A percentile compares a stretch with the other conserved stretches of the same genome.
phyloP scores from a whole-genome alignment of 805 yeast species.

The Henningerozyma blattae region DNA sequence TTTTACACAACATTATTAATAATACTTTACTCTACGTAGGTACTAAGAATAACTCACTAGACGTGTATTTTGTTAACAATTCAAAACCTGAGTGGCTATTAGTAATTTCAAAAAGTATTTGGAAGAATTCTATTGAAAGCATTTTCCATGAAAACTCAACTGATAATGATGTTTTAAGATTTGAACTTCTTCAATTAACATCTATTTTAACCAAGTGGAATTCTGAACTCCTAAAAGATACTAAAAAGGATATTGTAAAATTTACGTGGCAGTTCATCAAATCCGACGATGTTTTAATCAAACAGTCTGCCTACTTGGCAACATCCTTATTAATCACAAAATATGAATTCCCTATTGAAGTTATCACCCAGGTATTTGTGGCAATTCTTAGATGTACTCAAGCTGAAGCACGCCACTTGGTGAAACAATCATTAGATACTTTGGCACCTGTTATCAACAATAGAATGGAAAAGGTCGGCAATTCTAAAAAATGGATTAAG shows the following conservation, averaged over 20 bases:
- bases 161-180: conserved; percentile 57
- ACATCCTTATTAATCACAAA: conserved; percentile 78
- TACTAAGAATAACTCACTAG: conserved; percentile 34
- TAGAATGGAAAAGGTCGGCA: conserved; percentile 43
- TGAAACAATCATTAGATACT: conserved; percentile 75
- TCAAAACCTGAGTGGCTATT: conserved; percentile 50
- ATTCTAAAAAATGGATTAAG: conserved; percentile 61
- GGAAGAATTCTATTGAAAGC: conserved; percentile 52
- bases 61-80: conserved; percentile 27
- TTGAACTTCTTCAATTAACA: conserved; percentile 72
- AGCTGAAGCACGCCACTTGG: conserved; percentile 70
- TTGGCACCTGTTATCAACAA: conserved; percentile 78
- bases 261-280: conserved; percentile 92
- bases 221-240: conserved; percentile 43
- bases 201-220: conserved; percentile 63
- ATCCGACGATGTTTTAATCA: conserved; percentile 76
- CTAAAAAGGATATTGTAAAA: conserved; percentile 75
- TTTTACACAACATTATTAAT: conserved; percentile 51
- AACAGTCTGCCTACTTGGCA: conserved; percentile 85
- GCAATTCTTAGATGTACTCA: conserved; percentile 79
- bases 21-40: conserved; percentile 56
- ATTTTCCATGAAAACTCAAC: conserved; percentile 43
- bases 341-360: conserved; percentile 78
- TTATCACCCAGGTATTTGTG: conserved; percentile 86
- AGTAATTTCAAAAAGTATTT: conserved; percentile 48